A percentile compares a stretch with the other conserved stretches of the same genome.
These are phyloP conservation scores for Puccinia polysora DNA, from an alignment of 1,284 basidiomycete species.

Conservation along the genomic window DNA sequence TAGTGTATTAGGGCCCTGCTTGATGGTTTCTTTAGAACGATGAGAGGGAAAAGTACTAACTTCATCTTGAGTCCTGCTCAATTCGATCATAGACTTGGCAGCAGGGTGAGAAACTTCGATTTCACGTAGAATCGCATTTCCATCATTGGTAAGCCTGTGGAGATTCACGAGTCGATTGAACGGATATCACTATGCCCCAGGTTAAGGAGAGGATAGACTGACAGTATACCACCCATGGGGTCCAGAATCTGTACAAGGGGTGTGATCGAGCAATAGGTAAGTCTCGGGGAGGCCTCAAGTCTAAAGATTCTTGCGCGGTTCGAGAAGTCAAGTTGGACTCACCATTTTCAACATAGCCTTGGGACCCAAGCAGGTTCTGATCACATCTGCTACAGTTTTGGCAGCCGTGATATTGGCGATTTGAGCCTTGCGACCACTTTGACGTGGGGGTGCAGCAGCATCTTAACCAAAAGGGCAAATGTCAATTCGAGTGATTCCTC, in stretches of 20 bases:
- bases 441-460: slow-evolving; percentile 74
- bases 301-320: background rate
- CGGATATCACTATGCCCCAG: slow-evolving; percentile 9
- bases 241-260: slow-evolving; percentile 44
- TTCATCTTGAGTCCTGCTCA: slow-evolving; percentile 94
- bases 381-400: slow-evolving; percentile 99
- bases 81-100: slow-evolving; percentile 99
- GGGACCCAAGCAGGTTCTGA: slow-evolving; percentile 91
- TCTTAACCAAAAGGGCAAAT: background rate
- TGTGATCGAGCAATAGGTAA: background rate
- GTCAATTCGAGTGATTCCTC: background rate
- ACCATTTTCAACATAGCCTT: slow-evolving; percentile 99
- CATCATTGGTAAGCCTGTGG: slow-evolving; percentile 85
- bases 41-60: slow-evolving; percentile 59
- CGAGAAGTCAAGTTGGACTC: slow-evolving; percentile 53
- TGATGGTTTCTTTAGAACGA: background rate
- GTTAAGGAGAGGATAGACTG: slow-evolving; percentile 53
- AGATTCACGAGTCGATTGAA: slow-evolving; percentile 17
- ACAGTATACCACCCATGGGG: slow-evolving; percentile 95
- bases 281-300: background rate
- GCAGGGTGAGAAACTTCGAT: slow-evolving; percentile 98
- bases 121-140: slow-evolving; percentile 92
- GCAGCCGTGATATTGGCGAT: slow-evolving; percentile 95
- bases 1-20: slow-evolving; percentile 6
- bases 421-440: slow-evolving; percentile 90